phyloP scores from a whole-genome alignment of 169 alveolate genomes.

The Plasmodium fragile region DNA sequence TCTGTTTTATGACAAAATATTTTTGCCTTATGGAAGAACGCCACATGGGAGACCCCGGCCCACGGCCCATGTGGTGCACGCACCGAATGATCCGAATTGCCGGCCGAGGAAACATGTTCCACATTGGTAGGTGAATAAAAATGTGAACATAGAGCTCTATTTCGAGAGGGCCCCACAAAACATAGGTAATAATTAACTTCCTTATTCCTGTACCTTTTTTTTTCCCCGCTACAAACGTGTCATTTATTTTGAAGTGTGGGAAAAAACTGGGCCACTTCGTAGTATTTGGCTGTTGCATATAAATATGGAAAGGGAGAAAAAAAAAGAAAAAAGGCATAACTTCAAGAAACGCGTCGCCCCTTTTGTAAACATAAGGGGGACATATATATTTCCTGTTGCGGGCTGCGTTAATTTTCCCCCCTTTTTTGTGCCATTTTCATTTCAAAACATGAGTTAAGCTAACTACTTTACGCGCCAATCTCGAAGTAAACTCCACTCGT shows the following conservation, averaged over 20 bases:
- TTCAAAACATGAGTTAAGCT: constrained; percentile 23
- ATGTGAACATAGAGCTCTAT: not conserved
- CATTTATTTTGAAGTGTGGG: not conserved
- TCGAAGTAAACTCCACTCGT: not conserved
- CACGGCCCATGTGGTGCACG: not conserved
- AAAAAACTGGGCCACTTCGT: not conserved
- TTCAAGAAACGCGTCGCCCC: not conserved
- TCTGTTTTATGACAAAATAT: not conserved
- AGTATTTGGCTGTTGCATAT: not conserved
- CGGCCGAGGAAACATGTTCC: not conserved
- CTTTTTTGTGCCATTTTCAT: not conserved
- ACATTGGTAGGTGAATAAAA: not conserved
- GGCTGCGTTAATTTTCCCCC: not conserved
- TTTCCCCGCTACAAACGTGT: not conserved
- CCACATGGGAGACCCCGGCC: not conserved
- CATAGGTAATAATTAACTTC: not conserved
- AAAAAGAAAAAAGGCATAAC: not conserved
- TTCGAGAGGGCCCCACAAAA: not conserved
- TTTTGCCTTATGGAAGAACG: not conserved
- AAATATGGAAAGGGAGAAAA: not conserved
- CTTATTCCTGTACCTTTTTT: not conserved
- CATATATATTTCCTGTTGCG: not conserved
- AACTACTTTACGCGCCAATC: not conserved
- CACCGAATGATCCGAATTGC: not conserved
- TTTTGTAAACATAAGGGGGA: constrained; percentile 1